Percentiles rank a stretch among this genome's conserved stretches.
phyloP scores from a whole-genome alignment of 371 early-diverging fungal species.

The Rhizopus stolonifer region DNA sequence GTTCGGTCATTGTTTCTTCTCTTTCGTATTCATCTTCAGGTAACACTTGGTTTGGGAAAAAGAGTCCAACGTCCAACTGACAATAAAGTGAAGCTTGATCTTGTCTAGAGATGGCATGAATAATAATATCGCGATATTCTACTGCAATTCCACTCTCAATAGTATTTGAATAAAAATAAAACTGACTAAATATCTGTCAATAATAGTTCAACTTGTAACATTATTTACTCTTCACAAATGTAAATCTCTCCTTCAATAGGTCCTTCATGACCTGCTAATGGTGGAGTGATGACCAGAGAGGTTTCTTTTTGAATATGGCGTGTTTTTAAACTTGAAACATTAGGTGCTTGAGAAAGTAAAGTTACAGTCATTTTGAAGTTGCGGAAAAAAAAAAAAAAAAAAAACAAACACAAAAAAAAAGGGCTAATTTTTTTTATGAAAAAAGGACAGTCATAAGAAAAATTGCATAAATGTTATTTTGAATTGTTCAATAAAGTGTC shows the following conservation, averaged over 20 bases:
- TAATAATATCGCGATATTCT: conserved; percentile 73
- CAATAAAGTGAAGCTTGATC: conserved; percentile 67
- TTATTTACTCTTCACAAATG: conserved; percentile 51
- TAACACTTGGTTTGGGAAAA: conserved; percentile 41
- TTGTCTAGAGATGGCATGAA: conserved; percentile 80
- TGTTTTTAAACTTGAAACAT: conserved; percentile 28
- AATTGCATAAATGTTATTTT: too few relatives aligned
- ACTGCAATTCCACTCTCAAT: conserved; percentile 58
- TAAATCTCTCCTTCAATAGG: conserved; percentile 34
- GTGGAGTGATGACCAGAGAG: conserved; percentile 35
- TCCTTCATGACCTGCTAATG: conserved; percentile 34
- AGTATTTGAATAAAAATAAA: conserved; percentile 55
- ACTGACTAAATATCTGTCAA: conserved; percentile 27
- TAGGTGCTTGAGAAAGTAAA: conserved; percentile 35
- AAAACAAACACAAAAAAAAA: not conserved
- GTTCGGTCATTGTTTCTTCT: conserved; percentile 59
- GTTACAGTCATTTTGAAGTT: conserved; percentile 40
- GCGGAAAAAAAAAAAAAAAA: not conserved
- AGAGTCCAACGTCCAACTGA: conserved; percentile 60
- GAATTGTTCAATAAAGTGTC: too few relatives aligned
- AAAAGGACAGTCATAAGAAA: not conserved
- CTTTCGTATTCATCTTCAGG: conserved; percentile 58
- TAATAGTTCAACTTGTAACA: too few relatives aligned
- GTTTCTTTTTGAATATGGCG: conserved; percentile 37
- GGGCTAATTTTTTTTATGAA: not conserved